Evolutionary conservation across 1,284 basidiomycete species (phyloP), one percentile per base, ranked within the genome.

Genomic region (Coriolopsis trogii): DNA sequence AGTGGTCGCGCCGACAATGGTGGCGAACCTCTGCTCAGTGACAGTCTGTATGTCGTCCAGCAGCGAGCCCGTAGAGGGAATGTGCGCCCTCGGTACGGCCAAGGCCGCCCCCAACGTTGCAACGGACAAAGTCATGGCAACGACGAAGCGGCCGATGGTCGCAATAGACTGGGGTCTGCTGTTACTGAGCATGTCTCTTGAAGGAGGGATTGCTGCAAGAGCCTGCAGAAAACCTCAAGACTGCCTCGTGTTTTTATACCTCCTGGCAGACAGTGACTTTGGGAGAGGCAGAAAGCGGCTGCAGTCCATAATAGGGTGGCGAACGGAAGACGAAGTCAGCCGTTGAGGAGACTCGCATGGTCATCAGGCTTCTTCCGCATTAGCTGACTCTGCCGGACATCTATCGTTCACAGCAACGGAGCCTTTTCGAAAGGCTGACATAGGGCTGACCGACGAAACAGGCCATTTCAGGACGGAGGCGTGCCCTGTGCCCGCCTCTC

Each of bases 1-100:
- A 15, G 60, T 63, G 10, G 59, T 61, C 28, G 58, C 62, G 25
- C 63, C 61, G 37, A 67, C 51, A 25, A 71, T 69, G 21, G 63
- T 63, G 12, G 59, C 60, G 12, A 68, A 51, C 26, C 69, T 59
- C 37, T 67, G 63, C 33, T 60, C 49, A 9, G 61, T 59, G 9
- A 70, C 58, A 15, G 53, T 61, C 28, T 62, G 48, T 6, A 70
- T 63, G 42, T 70, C 68, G 26, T 51, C 49, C 3, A 41, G 21
- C 5, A 31, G 21, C 8, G 41, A 26, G 13, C 34, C 29, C n/a
- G 16, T 21, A 6, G 46, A n/a, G 1, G 43, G 20, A 25, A n/a
- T n/a, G n/a, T 21, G 41, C 7, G 46, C 53, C 25, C 43, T 50
- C 18, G 55, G 41, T 26, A 51, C 51, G 31, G 49, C 42, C 13